Conservation (phyloP, 75 land plant genomes). For the Pinus tabuliformis region DNA sequence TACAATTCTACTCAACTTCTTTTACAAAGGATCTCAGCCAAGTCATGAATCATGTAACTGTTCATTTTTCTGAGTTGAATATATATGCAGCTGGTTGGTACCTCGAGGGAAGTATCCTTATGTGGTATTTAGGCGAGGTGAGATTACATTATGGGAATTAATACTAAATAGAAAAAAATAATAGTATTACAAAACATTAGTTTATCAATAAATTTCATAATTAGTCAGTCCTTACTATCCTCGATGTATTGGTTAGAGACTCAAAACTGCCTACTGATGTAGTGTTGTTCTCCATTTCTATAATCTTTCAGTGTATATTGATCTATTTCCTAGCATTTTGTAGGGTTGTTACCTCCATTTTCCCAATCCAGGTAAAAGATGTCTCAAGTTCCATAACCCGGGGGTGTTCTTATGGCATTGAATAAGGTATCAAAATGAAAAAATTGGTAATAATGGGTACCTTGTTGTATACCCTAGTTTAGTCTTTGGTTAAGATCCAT, state of each 20-base stretch:
- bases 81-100: constrained; percentile 98
- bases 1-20: constrained; percentile 96
- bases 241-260: not conserved
- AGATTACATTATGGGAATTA: not conserved
- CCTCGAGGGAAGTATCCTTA: constrained; percentile 91
- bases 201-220: not conserved
- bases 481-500: too few relatives aligned
- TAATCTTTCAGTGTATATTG: not conserved
- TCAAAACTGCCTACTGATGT: not conserved
- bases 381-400: too few relatives aligned
- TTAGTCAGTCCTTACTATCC: not conserved
- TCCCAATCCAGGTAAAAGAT: too few relatives aligned
- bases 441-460: constrained; percentile 36
- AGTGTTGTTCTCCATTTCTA: not conserved
- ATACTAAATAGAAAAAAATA: too few relatives aligned
- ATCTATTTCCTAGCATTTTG: too few relatives aligned
- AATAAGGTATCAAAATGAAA: constrained; percentile 87
- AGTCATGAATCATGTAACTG: constrained; percentile 68
- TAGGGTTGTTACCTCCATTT: not conserved
- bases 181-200: not conserved
- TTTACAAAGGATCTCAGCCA: constrained; percentile 79
- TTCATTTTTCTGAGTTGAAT: constrained; percentile 50
- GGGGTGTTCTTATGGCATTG: not conserved
- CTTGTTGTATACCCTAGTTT: too few relatives aligned
- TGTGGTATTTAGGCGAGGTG: constrained; percentile 89